Base-by-base conservation (phyloP, 2,329 filamentous ascomycete species). In the Beauveria asiatica region DNA sequence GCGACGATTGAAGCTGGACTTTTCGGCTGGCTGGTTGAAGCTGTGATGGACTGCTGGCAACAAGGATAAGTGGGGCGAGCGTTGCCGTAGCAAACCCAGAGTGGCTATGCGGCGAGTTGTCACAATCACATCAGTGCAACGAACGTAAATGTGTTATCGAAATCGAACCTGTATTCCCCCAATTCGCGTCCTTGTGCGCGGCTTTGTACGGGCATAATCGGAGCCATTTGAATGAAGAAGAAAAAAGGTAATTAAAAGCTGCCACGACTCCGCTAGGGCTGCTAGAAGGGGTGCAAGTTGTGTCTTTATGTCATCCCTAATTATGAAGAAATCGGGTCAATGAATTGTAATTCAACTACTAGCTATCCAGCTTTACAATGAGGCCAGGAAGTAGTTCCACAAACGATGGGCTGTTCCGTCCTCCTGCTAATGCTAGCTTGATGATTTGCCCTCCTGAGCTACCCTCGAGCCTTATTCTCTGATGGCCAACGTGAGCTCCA, bases 321-420 rank as follows among this genome's bases (percentile, higher is more conserved):
- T 2, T 16, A 37, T 37, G 11, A 16, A 13, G 10, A 37, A 37
- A 37, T 37, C 33, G 13, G 11, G 2, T 37, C 6, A 6, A 37
- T 37, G 33, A 37, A 13, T 37, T 16, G 13, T 3, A 16, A 16
- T 10, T 2, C 13, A 23, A 7, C 9, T 6, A 23, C 44, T 30
- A 44, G 4, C 13, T 54, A 21, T 67, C 65, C 25, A 67, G 30
- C 21, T 64, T 61, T 1, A 67, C 41, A 3, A 62, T 54, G 48
- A 67, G 46, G 3, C 60, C 62, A 1, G 66, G 63, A 7, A 67
- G 45, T 16, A 66, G 9, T 59, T 65, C 65, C 11, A 67, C 54
- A 9, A 60, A 62, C 2, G 63, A 59, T 5, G 65, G 65, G 7
- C 64, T 62, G 4, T 49, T 16, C 10, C 27, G 19, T 7, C 57